Conservation (phyloP, 2,329 filamentous ascomycete species). For the Clonostachys rhizophaga region DNA sequence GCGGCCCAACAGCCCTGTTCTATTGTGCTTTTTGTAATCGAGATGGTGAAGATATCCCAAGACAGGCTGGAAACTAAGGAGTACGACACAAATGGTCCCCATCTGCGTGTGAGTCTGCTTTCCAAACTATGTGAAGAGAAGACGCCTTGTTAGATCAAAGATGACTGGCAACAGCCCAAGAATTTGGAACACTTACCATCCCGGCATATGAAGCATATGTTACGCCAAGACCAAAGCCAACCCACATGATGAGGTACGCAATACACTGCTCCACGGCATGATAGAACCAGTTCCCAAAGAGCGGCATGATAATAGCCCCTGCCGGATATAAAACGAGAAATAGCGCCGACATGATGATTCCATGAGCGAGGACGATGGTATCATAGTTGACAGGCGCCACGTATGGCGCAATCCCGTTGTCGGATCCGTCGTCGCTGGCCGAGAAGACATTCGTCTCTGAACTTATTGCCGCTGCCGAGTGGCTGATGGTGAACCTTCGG, state of each 20-base stretch:
- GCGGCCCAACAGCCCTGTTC: conserved; percentile 46
- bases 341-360: conserved; percentile 55
- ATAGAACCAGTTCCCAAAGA: conserved; percentile 51
- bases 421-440: conserved; percentile 2
- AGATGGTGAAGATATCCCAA: conserved; percentile 54
- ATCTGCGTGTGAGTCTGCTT: conserved; percentile 47
- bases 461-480: conserved; percentile 38
- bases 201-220: conserved; percentile 33
- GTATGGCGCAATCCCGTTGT: conserved; percentile 7
- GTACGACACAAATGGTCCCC: conserved; percentile 47
- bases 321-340: conserved; percentile 56
- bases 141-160: no score
- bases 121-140: conserved; percentile 37
- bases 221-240: conserved; percentile 53
- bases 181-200: conserved; percentile 27
- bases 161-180: no score
- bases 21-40: conserved; percentile 40
- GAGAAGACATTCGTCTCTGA: conserved; percentile 50
- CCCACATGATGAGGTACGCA: conserved; percentile 53
- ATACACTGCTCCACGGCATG: conserved; percentile 53
- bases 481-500: conserved; percentile 38
- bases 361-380: conserved; percentile 40
- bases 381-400: conserved; percentile 6
- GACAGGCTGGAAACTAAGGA: conserved; percentile 53
- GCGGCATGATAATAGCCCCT: conserved; percentile 55